Conservation (phyloP, 768 basidiomycete genomes). For the Podaxis rugospora region DNA sequence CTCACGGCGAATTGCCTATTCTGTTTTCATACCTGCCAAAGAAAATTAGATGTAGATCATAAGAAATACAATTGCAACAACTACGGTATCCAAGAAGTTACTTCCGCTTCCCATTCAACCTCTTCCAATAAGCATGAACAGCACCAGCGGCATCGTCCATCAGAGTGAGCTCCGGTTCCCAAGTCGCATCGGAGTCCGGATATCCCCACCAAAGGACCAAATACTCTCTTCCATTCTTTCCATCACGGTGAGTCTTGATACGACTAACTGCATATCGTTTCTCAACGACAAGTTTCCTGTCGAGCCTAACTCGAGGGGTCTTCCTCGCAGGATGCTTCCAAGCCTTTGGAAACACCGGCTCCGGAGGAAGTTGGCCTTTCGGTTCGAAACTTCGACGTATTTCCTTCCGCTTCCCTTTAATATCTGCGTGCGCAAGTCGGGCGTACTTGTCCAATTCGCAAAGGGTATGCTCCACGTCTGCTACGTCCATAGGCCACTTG, state of each 20-base stretch:
- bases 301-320: constrained; percentile 37
- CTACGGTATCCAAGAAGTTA: neutral
- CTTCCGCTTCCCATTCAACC: neutral
- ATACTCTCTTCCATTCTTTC: constrained; percentile 35
- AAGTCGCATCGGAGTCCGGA: constrained; percentile 43
- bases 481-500: constrained; percentile 50
- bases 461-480: constrained; percentile 74
- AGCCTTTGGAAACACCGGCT: constrained; percentile 43
- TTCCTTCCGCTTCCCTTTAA: constrained; percentile 38
- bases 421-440: constrained; percentile 46
- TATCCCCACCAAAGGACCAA: constrained; percentile 57
- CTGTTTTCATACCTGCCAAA: neutral
- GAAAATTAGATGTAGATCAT: neutral
- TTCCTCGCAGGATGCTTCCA: constrained; percentile 46
- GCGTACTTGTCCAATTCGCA: constrained; percentile 81
- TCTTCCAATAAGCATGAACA: constrained; percentile 37
- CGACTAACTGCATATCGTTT: constrained; percentile 38
- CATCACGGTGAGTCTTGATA: constrained; percentile 34
- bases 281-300: constrained; percentile 30
- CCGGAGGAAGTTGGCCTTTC: constrained; percentile 17
- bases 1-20: neutral
- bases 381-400: constrained; percentile 34
- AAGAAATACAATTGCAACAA: neutral
- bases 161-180: constrained; percentile 49
- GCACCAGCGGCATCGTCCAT: constrained; percentile 43